phyloP scores from a whole-genome alignment of 495 filamentous ascomycete genomes.

The Neurospora cerealis region DNA sequence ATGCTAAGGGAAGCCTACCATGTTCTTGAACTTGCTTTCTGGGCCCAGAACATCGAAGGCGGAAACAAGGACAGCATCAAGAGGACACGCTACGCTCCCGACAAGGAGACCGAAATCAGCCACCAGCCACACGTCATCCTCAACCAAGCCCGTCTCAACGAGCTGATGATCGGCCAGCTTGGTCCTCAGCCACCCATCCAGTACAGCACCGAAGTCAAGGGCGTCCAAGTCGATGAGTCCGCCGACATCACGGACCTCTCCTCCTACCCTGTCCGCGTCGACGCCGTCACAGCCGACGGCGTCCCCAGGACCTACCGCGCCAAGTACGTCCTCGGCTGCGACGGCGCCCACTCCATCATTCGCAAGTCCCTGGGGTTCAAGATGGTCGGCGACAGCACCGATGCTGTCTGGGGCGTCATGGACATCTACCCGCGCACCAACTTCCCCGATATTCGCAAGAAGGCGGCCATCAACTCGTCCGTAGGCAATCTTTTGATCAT shows the following conservation, averaged over 20 bases:
- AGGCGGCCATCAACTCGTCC: constrained; percentile 43
- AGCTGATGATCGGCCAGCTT: constrained; percentile 42
- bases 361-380: constrained; percentile 56
- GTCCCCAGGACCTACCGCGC: constrained; percentile 44
- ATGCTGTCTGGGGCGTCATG: constrained; percentile 67
- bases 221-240: constrained; percentile 42
- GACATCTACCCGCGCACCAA: constrained; percentile 64
- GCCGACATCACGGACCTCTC: constrained; percentile 25
- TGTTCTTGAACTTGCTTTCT: constrained; percentile 58
- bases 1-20: constrained; percentile 65
- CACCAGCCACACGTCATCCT: constrained; percentile 67
- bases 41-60: constrained; percentile 25
- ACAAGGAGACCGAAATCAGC: constrained; percentile 54
- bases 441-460: constrained; percentile 66
- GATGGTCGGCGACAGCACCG: constrained; percentile 66
- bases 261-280: constrained; percentile 45
- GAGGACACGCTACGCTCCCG: constrained; percentile 44
- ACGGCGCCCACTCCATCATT: constrained; percentile 66
- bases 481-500: constrained; percentile 51
- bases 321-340: constrained; percentile 65
- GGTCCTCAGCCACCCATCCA: constrained; percentile 41
- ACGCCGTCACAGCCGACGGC: constrained; percentile 38
- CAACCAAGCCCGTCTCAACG: constrained; percentile 66
- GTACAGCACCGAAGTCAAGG: constrained; percentile 49
- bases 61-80: constrained; percentile 25